Evolutionary conservation across 768 basidiomycete species (phyloP).

Genomic region (Rhizopogon roseolus): DNA sequence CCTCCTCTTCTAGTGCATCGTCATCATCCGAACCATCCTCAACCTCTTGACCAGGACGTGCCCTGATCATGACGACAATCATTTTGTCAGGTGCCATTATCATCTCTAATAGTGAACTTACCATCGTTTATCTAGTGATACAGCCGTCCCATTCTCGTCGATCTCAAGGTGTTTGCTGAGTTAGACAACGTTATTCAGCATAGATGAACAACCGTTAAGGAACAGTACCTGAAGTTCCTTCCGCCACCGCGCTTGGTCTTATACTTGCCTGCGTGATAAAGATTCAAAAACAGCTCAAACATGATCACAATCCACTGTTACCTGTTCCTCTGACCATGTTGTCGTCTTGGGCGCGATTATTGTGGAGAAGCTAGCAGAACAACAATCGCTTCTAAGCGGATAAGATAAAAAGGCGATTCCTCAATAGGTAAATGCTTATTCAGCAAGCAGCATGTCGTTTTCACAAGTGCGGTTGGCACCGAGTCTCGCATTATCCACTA

Average conservation of each 20-base stretch:
- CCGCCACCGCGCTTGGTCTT: constrained; percentile 89
- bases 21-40: constrained; percentile 39
- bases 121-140: constrained; percentile 41
- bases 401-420: constrained; percentile 12
- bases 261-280: constrained; percentile 56
- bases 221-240: constrained; percentile 67
- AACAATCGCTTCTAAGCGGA: background rate
- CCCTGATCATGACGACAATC: constrained; percentile 16
- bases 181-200: constrained; percentile 8
- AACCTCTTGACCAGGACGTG: constrained; percentile 33
- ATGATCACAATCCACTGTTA: background rate
- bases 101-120: constrained; percentile 20
- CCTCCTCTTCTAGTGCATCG: constrained; percentile 37
- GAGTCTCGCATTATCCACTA: constrained; percentile 17
- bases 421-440: constrained; percentile 6
- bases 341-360: background rate
- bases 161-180: constrained; percentile 55
- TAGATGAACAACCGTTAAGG: constrained; percentile 2
- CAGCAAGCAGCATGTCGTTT: constrained; percentile 1
- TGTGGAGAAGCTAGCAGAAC: background rate
- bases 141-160: constrained; percentile 54
- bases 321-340: constrained; percentile 31
- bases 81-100: background rate
- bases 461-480: too few species aligned
- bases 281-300: too few species aligned